These are phyloP conservation scores for Carex sylvatica DNA, from an alignment of 202 grass and related monocot species.

Conservation along the genomic window DNA sequence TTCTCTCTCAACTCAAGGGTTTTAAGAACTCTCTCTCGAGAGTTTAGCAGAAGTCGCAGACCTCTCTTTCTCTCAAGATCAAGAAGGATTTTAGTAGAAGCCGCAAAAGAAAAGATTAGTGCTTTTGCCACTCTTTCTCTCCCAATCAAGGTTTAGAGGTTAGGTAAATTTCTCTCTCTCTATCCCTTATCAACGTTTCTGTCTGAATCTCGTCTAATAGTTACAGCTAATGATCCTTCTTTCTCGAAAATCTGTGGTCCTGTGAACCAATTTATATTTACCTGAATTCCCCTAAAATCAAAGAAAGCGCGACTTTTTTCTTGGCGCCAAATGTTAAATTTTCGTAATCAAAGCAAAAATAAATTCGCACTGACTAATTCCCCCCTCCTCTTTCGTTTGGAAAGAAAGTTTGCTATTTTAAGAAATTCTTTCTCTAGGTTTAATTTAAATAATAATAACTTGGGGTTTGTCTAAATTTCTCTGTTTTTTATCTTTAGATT, in stretches of 20 bases:
- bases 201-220: neutral
- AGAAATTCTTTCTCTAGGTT: no score
- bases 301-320: neutral
- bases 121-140: neutral
- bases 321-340: neutral
- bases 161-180: neutral
- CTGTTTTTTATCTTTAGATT: neutral
- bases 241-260: neutral
- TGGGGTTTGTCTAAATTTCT: neutral
- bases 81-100: no score
- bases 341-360: neutral
- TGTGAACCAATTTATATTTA: neutral
- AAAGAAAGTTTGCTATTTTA: no score
- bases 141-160: neutral
- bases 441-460: neutral
- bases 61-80: no score
- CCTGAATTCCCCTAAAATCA: neutral
- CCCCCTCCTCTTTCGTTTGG: neutral
- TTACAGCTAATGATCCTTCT: neutral
- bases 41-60: no score
- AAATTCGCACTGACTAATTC: neutral
- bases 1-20: no score
- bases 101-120: neutral
- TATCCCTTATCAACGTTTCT: neutral
- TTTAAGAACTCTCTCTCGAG: no score